These are phyloP conservation scores for Salicornia ramosissima DNA, from an alignment of 148 eudicot species.

Conservation along the genomic window DNA sequence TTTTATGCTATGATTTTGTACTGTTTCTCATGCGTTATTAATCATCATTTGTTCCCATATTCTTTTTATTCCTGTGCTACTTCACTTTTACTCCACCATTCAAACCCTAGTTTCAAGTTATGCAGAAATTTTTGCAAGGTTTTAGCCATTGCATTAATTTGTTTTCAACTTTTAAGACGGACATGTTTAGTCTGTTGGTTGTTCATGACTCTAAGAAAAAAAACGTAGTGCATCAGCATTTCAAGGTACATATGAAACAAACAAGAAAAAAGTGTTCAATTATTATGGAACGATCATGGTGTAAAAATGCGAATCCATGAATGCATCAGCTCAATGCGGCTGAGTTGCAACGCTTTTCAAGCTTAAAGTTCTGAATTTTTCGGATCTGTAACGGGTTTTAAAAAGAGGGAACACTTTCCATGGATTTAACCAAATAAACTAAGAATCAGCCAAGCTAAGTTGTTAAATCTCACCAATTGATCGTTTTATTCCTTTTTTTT, in stretches of 20 bases:
- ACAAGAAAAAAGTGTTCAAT: neutral
- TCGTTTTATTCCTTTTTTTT: no score
- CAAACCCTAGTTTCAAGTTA: neutral
- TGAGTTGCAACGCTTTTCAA: no score
- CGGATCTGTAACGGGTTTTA: no score
- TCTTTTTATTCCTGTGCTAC: neutral
- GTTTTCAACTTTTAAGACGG: no score
- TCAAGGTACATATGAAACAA: neutral
- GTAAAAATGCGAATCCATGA: no score
- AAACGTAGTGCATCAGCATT: neutral
- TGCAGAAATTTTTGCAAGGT: neutral
- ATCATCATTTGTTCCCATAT: neutral
- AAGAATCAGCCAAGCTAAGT: no score
- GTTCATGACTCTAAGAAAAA: neutral
- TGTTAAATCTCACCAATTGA: no score
- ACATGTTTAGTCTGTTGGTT: neutral
- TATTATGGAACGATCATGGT: no score
- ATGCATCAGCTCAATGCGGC: no score
- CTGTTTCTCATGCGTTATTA: neutral
- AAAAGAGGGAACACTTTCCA: no score
- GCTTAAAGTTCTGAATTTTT: no score
- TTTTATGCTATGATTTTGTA: neutral
- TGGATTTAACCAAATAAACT: no score
- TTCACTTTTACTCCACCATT: neutral
- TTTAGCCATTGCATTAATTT: neutral